Evolutionary conservation across 768 basidiomycete genomes (phyloP).

Genomic region (Rhodotorula babjevae): DNA sequence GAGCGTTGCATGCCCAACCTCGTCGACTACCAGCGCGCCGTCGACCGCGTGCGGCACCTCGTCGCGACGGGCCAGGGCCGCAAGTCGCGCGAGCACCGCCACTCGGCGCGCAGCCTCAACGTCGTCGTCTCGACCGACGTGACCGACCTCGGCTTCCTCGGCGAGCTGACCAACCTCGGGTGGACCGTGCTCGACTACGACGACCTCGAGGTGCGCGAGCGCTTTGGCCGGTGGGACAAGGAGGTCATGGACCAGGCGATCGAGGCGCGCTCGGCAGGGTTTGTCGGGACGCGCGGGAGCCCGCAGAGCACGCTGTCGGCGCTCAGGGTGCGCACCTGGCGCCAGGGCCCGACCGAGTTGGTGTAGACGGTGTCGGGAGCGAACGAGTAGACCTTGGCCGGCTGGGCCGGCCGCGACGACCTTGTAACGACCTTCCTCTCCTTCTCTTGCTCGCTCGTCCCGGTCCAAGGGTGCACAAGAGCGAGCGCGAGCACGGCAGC

Average conservation of each 20-base stretch:
- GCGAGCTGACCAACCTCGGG: slow-evolving; percentile 32
- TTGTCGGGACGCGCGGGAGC: slow-evolving; percentile 35
- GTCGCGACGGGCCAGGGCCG: slow-evolving; percentile 18
- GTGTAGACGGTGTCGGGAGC: neutral
- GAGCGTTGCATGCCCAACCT: slow-evolving; percentile 20
- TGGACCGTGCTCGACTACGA: slow-evolving; percentile 37
- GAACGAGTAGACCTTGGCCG: no score
- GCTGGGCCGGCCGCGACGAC: no score
- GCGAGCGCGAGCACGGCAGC: no score
- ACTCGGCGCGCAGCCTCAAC: slow-evolving; percentile 17
- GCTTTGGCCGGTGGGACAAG: slow-evolving; percentile 17
- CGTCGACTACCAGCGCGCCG: slow-evolving; percentile 22
- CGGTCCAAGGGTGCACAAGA: no score
- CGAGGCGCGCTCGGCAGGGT: slow-evolving; percentile 19
- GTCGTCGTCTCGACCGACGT: slow-evolving; percentile 38
- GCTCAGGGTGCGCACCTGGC: slow-evolving; percentile 29
- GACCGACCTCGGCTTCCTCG: slow-evolving; percentile 34
- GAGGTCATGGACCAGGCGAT: slow-evolving; percentile 29
- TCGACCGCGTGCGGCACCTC: slow-evolving; percentile 30
- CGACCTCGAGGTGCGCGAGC: slow-evolving; percentile 32
- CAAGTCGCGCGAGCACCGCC: slow-evolving; percentile 33
- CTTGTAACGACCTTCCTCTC: no score
- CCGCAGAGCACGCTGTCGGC: slow-evolving; percentile 27
- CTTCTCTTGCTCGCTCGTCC: no score
- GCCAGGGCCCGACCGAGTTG: slow-evolving; percentile 27